Conservation (phyloP, 2,329 filamentous ascomycete species). For the Dichotomopilus funicola region DNA sequence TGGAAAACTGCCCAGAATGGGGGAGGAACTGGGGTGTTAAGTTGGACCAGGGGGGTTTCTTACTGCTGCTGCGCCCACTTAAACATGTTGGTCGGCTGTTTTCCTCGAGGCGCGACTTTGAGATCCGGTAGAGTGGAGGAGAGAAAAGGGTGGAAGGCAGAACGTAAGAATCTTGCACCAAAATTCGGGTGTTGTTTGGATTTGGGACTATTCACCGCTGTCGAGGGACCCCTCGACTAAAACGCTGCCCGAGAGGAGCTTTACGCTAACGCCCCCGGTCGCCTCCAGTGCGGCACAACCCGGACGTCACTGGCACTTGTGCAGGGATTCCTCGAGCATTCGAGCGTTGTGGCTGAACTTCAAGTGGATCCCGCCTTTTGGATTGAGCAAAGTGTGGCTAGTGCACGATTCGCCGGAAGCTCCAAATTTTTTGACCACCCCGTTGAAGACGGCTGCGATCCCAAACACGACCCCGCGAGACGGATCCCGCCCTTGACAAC, state of each 20-base stretch:
- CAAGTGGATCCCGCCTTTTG: neutral
- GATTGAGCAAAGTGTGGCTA: constrained; percentile 11
- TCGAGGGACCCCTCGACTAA: constrained; percentile 5
- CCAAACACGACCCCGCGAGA: neutral
- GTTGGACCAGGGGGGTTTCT: constrained; percentile 29
- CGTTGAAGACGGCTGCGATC: neutral
- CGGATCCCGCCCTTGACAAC: neutral
- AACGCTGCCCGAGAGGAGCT: constrained; percentile 8
- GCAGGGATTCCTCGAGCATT: neutral
- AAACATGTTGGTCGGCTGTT: constrained; percentile 56
- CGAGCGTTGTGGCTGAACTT: neutral
- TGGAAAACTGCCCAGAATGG: no score
- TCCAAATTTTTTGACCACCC: constrained; percentile 13
- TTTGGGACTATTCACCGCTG: constrained; percentile 19
- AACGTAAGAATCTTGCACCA: neutral
- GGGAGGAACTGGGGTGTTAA: constrained; percentile 3
- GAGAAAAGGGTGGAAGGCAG: neutral
- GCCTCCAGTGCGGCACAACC: neutral
- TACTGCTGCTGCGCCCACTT: constrained; percentile 93
- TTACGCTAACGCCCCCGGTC: constrained; percentile 3
- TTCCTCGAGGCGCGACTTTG: neutral
- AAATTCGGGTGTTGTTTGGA: constrained; percentile 2
- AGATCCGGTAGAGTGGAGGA: neutral
- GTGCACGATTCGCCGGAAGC: constrained; percentile 1
- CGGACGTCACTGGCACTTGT: constrained; percentile 13